Evolutionary conservation across 2,329 filamentous ascomycete species (phyloP).

Genomic region (Elsinoe arachidis): DNA sequence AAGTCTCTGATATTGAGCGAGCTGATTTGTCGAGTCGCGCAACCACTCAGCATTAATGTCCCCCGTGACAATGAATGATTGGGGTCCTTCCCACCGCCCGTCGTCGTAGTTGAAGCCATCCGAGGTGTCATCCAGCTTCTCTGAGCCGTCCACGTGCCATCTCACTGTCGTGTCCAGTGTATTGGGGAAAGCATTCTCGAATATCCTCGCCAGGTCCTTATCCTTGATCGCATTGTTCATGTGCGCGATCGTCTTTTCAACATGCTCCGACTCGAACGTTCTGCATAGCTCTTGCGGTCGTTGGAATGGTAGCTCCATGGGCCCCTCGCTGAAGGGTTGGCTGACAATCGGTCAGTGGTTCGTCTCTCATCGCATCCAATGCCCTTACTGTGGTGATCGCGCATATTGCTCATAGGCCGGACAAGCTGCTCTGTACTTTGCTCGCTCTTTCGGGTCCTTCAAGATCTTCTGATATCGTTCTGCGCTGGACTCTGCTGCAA

Average conservation of each 20-base stretch:
- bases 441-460: constrained; percentile 22
- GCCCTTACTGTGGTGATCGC: constrained; percentile 28
- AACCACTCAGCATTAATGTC: constrained; percentile 93
- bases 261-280: constrained; percentile 77
- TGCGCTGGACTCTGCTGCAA: constrained; percentile 18
- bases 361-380: not conserved
- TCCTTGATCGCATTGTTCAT: constrained; percentile 73
- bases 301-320: constrained; percentile 74
- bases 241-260: constrained; percentile 80
- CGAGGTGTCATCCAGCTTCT: constrained; percentile 34
- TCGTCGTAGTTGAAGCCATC: constrained; percentile 36
- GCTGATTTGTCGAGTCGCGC: constrained; percentile 85
- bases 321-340: constrained; percentile 69
- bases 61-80: constrained; percentile 88
- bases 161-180: constrained; percentile 82
- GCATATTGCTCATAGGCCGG: constrained; percentile 33
- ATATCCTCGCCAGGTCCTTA: constrained; percentile 80
- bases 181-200: constrained; percentile 92
- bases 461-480: constrained; percentile 19
- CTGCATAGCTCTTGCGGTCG: constrained; percentile 72
- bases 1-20: constrained; percentile 79
- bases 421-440: constrained; percentile 29
- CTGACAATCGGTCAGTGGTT: constrained; percentile 37
- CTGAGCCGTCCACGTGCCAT: constrained; percentile 65
- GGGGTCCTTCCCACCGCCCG: constrained; percentile 69